These are phyloP conservation scores for Hordeum marinum DNA, from an alignment of 176 grass and related monocot species.

Conservation along the genomic window DNA sequence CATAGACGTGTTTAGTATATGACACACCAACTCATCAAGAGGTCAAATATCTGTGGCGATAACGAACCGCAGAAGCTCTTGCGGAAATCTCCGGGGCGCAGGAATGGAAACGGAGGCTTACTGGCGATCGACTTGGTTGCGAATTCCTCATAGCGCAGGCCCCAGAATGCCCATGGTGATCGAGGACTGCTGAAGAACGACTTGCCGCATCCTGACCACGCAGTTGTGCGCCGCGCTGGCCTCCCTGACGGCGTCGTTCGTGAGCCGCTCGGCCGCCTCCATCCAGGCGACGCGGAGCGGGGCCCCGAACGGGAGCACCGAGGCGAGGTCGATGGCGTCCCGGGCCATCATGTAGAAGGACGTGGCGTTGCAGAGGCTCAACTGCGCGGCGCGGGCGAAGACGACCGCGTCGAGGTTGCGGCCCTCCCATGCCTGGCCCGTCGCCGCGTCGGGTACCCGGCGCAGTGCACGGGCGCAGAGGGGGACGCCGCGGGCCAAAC, in stretches of 20 bases:
- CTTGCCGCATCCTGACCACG: neutral
- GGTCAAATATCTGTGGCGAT: no score
- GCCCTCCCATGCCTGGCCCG: neutral
- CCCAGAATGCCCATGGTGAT: neutral
- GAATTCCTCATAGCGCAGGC: neutral
- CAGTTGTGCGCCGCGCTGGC: neutral
- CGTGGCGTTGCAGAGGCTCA: neutral
- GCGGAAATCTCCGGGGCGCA: neutral
- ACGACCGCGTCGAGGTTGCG: neutral
- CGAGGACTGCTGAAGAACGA: neutral
- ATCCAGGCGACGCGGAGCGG: neutral
- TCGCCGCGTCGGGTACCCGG: neutral
- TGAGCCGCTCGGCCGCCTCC: neutral
- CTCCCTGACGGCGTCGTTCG: neutral
- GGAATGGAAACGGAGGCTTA: neutral
- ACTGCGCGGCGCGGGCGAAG: neutral
- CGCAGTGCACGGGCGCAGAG: neutral
- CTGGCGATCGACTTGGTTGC: neutral
- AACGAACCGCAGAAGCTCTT: neutral
- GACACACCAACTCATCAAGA: neutral
- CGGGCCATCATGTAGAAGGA: neutral
- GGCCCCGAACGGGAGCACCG: neutral
- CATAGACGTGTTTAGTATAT: neutral
- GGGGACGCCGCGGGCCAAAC: neutral
- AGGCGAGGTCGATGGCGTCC: neutral